Conservation (phyloP, 2,329 filamentous ascomycete species). For the Xylariaceae sp. region DNA sequence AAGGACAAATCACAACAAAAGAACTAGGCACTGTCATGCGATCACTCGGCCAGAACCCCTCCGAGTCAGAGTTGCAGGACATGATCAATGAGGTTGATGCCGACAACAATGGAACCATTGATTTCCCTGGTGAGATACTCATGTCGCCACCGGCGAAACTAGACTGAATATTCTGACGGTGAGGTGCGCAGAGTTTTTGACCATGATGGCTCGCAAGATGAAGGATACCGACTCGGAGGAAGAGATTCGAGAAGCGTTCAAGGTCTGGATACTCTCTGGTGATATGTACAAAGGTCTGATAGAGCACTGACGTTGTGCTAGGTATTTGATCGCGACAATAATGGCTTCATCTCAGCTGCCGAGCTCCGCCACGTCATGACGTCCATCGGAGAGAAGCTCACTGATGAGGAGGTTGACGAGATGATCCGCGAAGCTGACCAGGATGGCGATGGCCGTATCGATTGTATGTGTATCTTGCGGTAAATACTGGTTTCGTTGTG, state of each 20-base stretch:
- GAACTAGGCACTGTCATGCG: constrained; percentile 88
- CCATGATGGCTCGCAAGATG: constrained; percentile 94
- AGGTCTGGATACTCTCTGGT: constrained; percentile 47
- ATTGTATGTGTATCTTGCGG: constrained; percentile 57
- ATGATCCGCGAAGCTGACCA: constrained; percentile 91
- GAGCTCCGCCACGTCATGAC: constrained; percentile 90
- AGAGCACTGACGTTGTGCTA: constrained; percentile 31
- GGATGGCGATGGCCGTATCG: constrained; percentile 82
- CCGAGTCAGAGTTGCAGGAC: constrained; percentile 83
- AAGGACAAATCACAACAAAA: constrained; percentile 89
- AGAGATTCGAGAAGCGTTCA: constrained; percentile 86
- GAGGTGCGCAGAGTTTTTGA: constrained; percentile 66
- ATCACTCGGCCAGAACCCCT: constrained; percentile 84
- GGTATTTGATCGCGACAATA: constrained; percentile 86
- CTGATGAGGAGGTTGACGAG: constrained; percentile 85
- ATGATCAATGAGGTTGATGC: constrained; percentile 94
- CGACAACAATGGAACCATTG: constrained; percentile 89
- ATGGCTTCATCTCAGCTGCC: constrained; percentile 84
- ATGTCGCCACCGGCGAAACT: not conserved
- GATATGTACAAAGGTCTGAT: constrained; percentile 5
- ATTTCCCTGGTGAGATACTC: constrained; percentile 69
- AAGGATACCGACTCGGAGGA: constrained; percentile 90
- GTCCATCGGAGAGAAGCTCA: constrained; percentile 86
- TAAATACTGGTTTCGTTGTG: not conserved
- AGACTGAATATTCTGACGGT: constrained; percentile 28